A percentile compares a stretch with the other conserved stretches of the same genome.
phyloP scores from a whole-genome alignment of 805 yeast species.

The Saturnispora gosingensis region DNA sequence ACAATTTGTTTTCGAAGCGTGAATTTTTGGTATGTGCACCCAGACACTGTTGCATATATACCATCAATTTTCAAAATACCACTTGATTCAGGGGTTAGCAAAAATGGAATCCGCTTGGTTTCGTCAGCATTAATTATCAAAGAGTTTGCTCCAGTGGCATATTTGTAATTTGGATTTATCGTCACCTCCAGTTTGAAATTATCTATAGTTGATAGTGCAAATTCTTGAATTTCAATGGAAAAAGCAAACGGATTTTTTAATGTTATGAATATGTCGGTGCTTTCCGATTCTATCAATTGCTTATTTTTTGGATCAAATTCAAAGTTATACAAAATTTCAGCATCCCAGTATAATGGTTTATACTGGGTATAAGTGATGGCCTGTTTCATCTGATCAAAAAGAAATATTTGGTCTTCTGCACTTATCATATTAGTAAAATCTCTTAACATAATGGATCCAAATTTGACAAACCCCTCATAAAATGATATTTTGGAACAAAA shows the following conservation, averaged over 20 bases:
- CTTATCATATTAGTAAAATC: slow-evolving; percentile 47
- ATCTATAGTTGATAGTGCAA: slow-evolving; percentile 30
- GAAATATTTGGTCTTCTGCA: slow-evolving; percentile 45
- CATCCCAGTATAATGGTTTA: slow-evolving; percentile 59
- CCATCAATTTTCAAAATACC: slow-evolving; percentile 46
- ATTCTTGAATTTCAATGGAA: slow-evolving; percentile 49
- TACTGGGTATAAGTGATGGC: slow-evolving; percentile 11
- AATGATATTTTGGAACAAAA: slow-evolving; percentile 47
- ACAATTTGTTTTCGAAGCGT: background rate
- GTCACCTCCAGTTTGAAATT: slow-evolving; percentile 18
- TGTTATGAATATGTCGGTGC: slow-evolving; percentile 43
- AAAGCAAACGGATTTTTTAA: slow-evolving; percentile 77
- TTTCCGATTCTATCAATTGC: slow-evolving; percentile 50
- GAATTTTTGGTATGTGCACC: slow-evolving; percentile 41
- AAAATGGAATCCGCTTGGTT: slow-evolving; percentile 30
- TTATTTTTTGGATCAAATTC: slow-evolving; percentile 13
- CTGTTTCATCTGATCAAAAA: slow-evolving; percentile 29
- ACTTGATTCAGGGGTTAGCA: slow-evolving; percentile 37
- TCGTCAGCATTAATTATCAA: slow-evolving; percentile 32
- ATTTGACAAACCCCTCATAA: slow-evolving; percentile 32
- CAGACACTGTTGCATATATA: slow-evolving; percentile 39
- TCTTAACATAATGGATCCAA: slow-evolving; percentile 47
- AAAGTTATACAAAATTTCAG: slow-evolving; percentile 33
- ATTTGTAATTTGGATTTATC: slow-evolving; percentile 3
- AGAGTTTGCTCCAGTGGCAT: slow-evolving; percentile 18